Conservation (phyloP, 306 rosid species). For the Canavalia ensiformis region DNA sequence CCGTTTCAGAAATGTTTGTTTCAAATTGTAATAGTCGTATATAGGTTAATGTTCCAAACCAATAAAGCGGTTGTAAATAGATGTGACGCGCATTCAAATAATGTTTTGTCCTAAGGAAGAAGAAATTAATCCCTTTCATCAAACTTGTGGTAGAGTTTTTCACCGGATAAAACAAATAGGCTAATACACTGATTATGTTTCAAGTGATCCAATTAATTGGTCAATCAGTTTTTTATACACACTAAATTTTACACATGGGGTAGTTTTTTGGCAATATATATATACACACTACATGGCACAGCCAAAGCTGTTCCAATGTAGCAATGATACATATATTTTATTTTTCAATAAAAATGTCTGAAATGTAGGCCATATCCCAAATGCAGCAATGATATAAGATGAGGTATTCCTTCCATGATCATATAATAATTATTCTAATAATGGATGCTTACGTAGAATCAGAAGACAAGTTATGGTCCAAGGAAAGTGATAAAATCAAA, state of each 20-base stretch:
- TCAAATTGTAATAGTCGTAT: too few relatives aligned
- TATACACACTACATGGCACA: neutral
- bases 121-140: neutral
- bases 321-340: neutral
- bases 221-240: neutral
- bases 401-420: neutral
- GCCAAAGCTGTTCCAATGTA: neutral
- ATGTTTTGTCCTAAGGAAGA: neutral
- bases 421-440: constrained; percentile 7
- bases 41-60: neutral
- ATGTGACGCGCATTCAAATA: neutral
- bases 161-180: neutral
- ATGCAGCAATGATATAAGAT: neutral
- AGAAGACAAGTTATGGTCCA: constrained; percentile 8
- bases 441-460: constrained; percentile 40
- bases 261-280: neutral
- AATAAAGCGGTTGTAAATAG: neutral
- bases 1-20: too few relatives aligned
- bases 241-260: neutral
- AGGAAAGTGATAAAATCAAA: neutral
- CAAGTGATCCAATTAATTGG: neutral
- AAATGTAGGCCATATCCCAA: constrained; percentile 32
- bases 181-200: neutral
- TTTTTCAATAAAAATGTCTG: neutral
- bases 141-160: neutral